Evolutionary conservation across 805 yeast species (phyloP).

Genomic region (Sugiyamaella chiloensis): DNA sequence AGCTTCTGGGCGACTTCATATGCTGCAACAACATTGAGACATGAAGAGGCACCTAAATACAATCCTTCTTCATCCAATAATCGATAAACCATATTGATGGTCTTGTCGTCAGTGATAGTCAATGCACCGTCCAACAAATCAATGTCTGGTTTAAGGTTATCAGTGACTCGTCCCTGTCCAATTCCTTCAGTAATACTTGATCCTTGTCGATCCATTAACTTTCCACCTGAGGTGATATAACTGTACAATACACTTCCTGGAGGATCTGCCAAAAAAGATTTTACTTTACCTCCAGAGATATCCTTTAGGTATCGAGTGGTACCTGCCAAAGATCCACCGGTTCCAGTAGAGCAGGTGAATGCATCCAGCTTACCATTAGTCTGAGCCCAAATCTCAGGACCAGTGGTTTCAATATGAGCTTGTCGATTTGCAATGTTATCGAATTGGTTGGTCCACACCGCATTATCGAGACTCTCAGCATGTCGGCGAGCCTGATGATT

Average conservation of each 20-base stretch:
- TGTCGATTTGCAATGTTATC: conserved; percentile 85
- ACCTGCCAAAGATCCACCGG: conserved; percentile 93
- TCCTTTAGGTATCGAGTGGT: conserved; percentile 72
- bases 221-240: conserved; percentile 68
- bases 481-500: conserved; percentile 85
- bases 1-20: conserved; percentile 65
- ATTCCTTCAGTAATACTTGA: conserved; percentile 93
- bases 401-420: conserved; percentile 86
- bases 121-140: conserved; percentile 76
- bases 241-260: conserved; percentile 87
- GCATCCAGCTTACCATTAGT: conserved; percentile 74
- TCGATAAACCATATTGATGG: conserved; percentile 80
- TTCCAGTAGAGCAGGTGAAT: conserved; percentile 87
- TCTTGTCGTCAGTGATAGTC: conserved; percentile 70
- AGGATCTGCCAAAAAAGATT: conserved; percentile 81
- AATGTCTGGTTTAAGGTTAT: conserved; percentile 70
- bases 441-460: conserved; percentile 92
- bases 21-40: conserved; percentile 89
- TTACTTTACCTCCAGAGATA: conserved; percentile 57
- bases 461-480: conserved; percentile 71
- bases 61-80: conserved; percentile 87
- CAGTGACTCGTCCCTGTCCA: conserved; percentile 92
- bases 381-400: conserved; percentile 90
- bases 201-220: conserved; percentile 67
- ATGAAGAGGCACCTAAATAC: conserved; percentile 87